These are phyloP conservation scores for Sugiyamaella xylanicola DNA, from an alignment of 1,139 yeast species.

Conservation along the genomic window DNA sequence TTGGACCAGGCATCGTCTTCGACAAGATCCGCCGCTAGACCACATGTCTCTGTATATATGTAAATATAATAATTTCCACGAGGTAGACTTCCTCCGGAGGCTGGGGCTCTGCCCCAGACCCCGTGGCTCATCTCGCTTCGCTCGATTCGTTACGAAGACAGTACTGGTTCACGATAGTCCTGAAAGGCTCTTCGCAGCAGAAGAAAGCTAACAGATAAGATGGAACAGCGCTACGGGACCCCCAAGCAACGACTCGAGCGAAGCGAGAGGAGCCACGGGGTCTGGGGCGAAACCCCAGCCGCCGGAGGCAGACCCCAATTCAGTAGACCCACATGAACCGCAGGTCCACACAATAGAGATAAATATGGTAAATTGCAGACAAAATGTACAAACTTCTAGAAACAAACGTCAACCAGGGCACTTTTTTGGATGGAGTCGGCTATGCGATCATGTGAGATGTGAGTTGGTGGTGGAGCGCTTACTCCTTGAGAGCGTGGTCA, in stretches of 20 bases:
- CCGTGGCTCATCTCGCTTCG: constrained; percentile 3
- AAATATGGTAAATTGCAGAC: constrained; percentile 8
- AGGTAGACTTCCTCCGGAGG: constrained; percentile 1
- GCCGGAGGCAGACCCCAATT: constrained; percentile 9
- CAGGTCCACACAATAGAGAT: too few relatives aligned
- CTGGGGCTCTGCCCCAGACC: constrained; percentile 7
- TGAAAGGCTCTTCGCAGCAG: too few relatives aligned
- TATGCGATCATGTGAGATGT: constrained; percentile 12
- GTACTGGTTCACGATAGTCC: neutral
- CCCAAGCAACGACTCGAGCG: neutral
- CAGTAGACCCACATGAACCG: too few relatives aligned
- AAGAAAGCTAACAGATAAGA: too few relatives aligned
- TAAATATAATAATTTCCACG: constrained; percentile 1
- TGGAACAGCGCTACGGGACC: neutral
- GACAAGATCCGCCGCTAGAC: constrained; percentile 23
- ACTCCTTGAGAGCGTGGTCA: constrained; percentile 39
- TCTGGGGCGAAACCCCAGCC: neutral
- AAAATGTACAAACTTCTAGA: constrained; percentile 16
- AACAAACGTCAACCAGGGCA: constrained; percentile 9
- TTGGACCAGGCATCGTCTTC: constrained; percentile 72
- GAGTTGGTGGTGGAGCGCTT: constrained; percentile 6
- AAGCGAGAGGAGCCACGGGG: neutral
- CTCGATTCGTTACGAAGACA: neutral
- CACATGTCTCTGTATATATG: constrained; percentile 10
- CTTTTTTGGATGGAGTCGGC: constrained; percentile 5